These are phyloP conservation scores for Trametes cubensis DNA, from an alignment of 768 basidiomycete genomes.

Conservation along the genomic window DNA sequence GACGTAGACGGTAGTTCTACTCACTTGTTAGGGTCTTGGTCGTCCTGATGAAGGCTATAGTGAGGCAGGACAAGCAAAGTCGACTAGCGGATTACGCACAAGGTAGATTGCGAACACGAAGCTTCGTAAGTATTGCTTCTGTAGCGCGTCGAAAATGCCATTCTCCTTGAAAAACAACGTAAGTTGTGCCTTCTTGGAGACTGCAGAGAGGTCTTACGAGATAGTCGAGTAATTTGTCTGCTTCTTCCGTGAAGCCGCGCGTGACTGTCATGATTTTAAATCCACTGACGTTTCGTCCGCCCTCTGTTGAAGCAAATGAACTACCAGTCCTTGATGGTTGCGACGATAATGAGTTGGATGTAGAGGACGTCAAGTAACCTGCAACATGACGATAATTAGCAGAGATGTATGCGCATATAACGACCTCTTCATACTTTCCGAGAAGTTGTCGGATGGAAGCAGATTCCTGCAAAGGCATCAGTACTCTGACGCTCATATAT, in stretches of 20 bases:
- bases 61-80: neutral
- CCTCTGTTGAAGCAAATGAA: constrained; percentile 42
- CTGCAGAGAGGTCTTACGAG: constrained; percentile 48
- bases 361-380: constrained; percentile 60
- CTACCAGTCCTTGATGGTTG: constrained; percentile 35
- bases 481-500: constrained; percentile 12
- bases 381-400: neutral
- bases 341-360: constrained; percentile 35
- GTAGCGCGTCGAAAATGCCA: constrained; percentile 84
- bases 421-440: constrained; percentile 49
- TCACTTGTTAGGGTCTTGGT: constrained; percentile 83
- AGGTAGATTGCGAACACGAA: constrained; percentile 87
- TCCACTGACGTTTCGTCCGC: constrained; percentile 53
- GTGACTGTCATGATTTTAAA: constrained; percentile 76
- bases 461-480: constrained; percentile 53
- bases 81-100: constrained; percentile 43
- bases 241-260: constrained; percentile 80
- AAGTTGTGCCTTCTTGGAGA: neutral
- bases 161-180: constrained; percentile 55
- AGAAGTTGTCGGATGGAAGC: constrained; percentile 79
- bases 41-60: constrained; percentile 57
- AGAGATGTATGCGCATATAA: constrained; percentile 9
- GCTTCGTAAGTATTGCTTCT: constrained; percentile 81
- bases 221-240: constrained; percentile 80
- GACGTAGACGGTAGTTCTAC: constrained; percentile 36